Evolutionary conservation across 257 asterid species (phyloP).

Genomic region (Solanum sparsipilum): DNA sequence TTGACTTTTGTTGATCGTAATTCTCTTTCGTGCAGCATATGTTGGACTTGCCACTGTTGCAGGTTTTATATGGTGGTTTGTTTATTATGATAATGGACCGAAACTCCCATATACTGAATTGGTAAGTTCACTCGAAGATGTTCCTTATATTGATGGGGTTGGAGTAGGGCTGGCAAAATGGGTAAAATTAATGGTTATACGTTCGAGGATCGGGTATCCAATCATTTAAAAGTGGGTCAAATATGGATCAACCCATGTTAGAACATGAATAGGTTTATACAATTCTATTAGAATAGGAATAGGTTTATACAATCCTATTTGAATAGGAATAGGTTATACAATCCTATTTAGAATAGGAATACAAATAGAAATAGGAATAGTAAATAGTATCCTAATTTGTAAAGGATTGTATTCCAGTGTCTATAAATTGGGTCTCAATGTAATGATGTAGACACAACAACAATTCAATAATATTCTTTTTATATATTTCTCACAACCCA

Average conservation of each 20-base stretch:
- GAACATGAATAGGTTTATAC: background rate
- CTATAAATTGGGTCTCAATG: background rate
- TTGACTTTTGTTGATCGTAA: slow-evolving; percentile 5
- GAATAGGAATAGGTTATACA: background rate
- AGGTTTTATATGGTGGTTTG: slow-evolving; percentile 98
- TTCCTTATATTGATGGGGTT: background rate
- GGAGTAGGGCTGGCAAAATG: background rate
- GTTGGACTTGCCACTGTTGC: slow-evolving; percentile 98
- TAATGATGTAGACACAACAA: background rate
- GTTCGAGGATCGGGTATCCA: background rate
- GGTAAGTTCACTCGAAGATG: slow-evolving; percentile 32
- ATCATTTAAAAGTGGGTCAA: background rate
- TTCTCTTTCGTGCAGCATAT: slow-evolving; percentile 56
- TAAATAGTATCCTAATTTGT: background rate
- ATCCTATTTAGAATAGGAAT: background rate
- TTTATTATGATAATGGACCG: slow-evolving; percentile 79
- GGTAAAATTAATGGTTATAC: background rate
- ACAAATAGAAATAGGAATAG: background rate
- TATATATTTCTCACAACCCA: background rate
- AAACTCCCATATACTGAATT: slow-evolving; percentile 71
- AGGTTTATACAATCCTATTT: background rate
- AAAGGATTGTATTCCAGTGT: background rate
- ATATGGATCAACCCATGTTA: background rate
- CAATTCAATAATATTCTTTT: background rate
- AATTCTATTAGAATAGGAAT: background rate